These are phyloP conservation scores for Ophiosphaerella herpotricha DNA, from an alignment of 2,329 filamentous ascomycete genomes.

Conservation along the genomic window DNA sequence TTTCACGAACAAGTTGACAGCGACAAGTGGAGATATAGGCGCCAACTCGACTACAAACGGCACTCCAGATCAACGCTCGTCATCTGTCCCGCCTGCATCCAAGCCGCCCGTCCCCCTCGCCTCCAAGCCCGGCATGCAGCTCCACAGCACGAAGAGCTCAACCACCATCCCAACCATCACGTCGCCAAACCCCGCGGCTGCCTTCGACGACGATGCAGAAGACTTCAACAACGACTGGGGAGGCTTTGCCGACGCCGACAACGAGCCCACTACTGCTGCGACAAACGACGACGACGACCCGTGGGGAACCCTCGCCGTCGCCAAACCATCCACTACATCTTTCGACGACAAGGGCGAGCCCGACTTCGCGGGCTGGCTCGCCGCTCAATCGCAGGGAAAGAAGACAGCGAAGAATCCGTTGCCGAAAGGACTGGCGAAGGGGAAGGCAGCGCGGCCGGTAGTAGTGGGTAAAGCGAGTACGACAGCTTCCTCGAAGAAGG, in stretches of 20 bases:
- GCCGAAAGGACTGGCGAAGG: constrained; percentile 81
- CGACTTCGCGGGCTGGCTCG: constrained; percentile 94
- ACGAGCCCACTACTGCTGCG: constrained; percentile 19
- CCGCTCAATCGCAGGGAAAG: constrained; percentile 81
- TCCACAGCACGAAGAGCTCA: constrained; percentile 32
- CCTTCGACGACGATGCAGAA: constrained; percentile 55
- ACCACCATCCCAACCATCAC: constrained; percentile 33
- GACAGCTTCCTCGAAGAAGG: constrained; percentile 34
- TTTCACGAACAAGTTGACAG: constrained; percentile 90
- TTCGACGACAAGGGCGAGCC: constrained; percentile 88
- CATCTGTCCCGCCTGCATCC: constrained; percentile 57
- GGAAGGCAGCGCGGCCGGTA: constrained; percentile 40
- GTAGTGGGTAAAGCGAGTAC: constrained; percentile 37
- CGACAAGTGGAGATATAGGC: constrained; percentile 86
- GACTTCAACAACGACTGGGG: constrained; percentile 77
- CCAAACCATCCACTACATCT: constrained; percentile 50
- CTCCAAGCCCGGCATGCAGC: constrained; percentile 41
- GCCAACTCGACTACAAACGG: constrained; percentile 44
- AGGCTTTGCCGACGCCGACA: constrained; percentile 64
- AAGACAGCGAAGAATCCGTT: constrained; percentile 65
- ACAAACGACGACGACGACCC: constrained; percentile 61
- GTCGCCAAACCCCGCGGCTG: constrained; percentile 55
- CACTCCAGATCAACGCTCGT: constrained; percentile 53
- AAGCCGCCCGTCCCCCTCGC: constrained; percentile 57
- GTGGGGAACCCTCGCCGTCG: constrained; percentile 53